Conservation (phyloP, 2,329 filamentous ascomycete species). For the Colletotrichum brevisporum region DNA sequence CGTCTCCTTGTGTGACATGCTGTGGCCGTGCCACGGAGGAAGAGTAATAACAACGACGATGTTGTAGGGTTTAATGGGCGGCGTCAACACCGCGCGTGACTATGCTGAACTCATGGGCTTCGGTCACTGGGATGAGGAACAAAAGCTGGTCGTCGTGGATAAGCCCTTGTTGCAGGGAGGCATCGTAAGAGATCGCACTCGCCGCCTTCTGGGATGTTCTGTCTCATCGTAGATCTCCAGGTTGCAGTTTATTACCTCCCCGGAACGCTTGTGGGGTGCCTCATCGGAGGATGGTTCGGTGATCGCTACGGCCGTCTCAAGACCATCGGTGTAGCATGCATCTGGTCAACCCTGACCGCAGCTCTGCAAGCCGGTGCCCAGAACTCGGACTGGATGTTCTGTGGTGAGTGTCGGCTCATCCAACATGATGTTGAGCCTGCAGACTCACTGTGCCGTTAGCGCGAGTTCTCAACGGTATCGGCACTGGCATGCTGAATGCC, state of each 20-base stretch:
- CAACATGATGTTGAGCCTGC: neutral
- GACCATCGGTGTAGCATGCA: constrained; percentile 72
- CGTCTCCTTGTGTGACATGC: neutral
- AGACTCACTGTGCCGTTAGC: constrained; percentile 47
- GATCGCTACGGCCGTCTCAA: constrained; percentile 74
- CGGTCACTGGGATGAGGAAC: constrained; percentile 68
- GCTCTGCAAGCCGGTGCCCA: constrained; percentile 75
- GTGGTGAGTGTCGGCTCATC: constrained; percentile 57
- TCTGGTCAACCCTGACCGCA: constrained; percentile 73
- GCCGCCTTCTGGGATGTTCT: neutral
- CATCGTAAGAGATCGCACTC: constrained; percentile 59
- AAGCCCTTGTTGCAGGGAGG: constrained; percentile 69
- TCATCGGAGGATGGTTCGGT: constrained; percentile 74
- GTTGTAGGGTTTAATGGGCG: constrained; percentile 68
- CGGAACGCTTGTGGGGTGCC: constrained; percentile 72
- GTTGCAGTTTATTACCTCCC: constrained; percentile 61
- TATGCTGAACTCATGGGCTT: constrained; percentile 77
- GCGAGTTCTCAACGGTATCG: constrained; percentile 74
- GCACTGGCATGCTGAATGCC: constrained; percentile 78
- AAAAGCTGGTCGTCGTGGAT: constrained; percentile 65
- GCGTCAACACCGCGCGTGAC: constrained; percentile 75
- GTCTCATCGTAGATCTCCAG: neutral
- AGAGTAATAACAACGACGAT: constrained; percentile 50
- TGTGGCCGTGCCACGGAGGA: neutral
- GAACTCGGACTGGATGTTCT: constrained; percentile 80